phyloP scores from a whole-genome alignment of 768 basidiomycete species.

The Fomitopsis pulvina region DNA sequence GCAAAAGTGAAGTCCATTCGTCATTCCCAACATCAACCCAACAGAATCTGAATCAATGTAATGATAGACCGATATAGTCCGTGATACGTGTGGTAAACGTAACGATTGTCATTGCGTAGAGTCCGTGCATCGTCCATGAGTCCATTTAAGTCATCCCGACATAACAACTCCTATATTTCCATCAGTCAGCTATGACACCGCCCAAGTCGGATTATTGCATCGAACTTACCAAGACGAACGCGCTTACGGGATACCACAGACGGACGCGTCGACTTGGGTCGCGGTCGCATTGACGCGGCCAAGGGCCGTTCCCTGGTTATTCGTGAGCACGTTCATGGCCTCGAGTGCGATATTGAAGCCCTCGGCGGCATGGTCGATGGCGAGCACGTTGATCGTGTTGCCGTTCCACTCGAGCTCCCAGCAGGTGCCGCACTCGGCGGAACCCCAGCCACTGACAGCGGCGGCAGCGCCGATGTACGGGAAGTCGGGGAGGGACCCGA shows the following conservation, averaged over 20 bases:
- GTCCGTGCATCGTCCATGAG: too few species aligned
- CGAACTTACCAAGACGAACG: not conserved
- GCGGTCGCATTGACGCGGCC: conserved; percentile 43
- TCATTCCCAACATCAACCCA: too few species aligned
- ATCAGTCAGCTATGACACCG: too few species aligned
- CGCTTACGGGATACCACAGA: conserved; percentile 40
- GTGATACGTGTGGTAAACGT: too few species aligned
- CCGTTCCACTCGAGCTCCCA: conserved; percentile 25
- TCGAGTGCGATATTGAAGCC: conserved; percentile 31
- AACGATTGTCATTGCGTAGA: too few species aligned
- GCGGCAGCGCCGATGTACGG: conserved; percentile 30
- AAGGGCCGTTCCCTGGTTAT: conserved; percentile 35
- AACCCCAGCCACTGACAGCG: conserved; percentile 25
- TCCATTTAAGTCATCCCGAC: too few species aligned
- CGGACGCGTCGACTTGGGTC: conserved; percentile 35
- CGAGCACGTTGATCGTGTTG: conserved; percentile 23
- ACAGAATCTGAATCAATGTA: too few species aligned
- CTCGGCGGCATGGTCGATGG: conserved; percentile 23
- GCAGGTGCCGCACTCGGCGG: conserved; percentile 27
- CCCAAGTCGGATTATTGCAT: too few species aligned
- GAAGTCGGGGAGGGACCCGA: conserved; percentile 32
- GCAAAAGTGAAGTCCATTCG: too few species aligned
- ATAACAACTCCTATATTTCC: too few species aligned
- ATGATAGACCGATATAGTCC: too few species aligned
- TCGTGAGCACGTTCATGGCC: conserved; percentile 30